Evolutionary conservation across 202 grass and related monocot genomes (phyloP).

Genomic region (Bolboschoenoplectus hybrid): DNA sequence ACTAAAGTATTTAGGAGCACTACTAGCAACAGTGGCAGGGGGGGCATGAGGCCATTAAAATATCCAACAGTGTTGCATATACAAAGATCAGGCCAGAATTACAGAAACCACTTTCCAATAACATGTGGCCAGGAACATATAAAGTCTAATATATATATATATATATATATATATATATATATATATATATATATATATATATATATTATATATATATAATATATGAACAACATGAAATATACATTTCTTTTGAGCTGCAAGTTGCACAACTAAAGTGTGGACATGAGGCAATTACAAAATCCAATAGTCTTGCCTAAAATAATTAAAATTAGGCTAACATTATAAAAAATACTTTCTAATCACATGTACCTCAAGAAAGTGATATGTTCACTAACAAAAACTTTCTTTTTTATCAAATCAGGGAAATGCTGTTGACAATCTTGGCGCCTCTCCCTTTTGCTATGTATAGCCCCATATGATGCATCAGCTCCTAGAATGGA

Average conservation of each 20-base stretch:
- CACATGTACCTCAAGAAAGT: not conserved
- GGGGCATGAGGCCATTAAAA: not conserved
- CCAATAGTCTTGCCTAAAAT: not conserved
- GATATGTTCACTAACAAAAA: not conserved
- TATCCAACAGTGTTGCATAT: not conserved
- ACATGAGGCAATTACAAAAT: not conserved
- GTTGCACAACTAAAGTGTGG: not conserved
- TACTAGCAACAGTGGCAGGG: too few relatives aligned
- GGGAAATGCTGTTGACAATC: constrained; percentile 60
- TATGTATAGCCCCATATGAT: constrained; percentile 85
- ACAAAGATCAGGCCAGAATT: not conserved
- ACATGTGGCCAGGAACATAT: not conserved
- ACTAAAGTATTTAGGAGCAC: too few relatives aligned
- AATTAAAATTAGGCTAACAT: not conserved
- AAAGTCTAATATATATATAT: not conserved
- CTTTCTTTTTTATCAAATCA: constrained; percentile 32
- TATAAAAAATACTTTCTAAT: constrained; percentile 18
- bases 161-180: not conserved
- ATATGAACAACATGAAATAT: not conserved
- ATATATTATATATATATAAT: not conserved
- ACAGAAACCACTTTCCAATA: not conserved
- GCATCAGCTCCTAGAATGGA: constrained; percentile 68
- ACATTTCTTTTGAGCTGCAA: not conserved
- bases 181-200: not conserved
- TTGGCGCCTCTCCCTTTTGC: constrained; percentile 72